Evolutionary conservation across 805 yeast species (phyloP).

Genomic region (Lipomyces yamanashiensis): DNA sequence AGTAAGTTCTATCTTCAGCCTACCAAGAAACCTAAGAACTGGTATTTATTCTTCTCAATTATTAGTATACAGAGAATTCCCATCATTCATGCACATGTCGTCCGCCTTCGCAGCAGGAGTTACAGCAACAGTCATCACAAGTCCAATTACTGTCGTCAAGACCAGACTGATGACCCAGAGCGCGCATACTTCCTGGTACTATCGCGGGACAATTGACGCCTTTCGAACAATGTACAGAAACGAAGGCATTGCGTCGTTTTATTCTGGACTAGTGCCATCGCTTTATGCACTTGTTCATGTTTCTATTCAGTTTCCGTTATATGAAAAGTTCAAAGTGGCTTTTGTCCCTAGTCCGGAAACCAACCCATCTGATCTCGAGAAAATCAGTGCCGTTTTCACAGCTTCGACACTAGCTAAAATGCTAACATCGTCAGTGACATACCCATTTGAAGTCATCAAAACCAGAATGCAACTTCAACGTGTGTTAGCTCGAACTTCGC

Average conservation of each 20-base stretch:
- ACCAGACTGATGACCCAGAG: slow-evolving; percentile 76
- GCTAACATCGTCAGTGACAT: slow-evolving; percentile 81
- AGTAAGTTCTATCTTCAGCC: neutral
- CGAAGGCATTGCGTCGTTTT: slow-evolving; percentile 82
- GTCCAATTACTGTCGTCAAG: slow-evolving; percentile 97
- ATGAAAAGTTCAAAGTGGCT: slow-evolving; percentile 71
- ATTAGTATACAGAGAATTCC: slow-evolving; percentile 42
- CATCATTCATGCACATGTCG: slow-evolving; percentile 49
- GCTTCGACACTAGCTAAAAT: slow-evolving; percentile 85
- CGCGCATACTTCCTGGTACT: slow-evolving; percentile 49
- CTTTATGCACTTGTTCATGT: slow-evolving; percentile 89
- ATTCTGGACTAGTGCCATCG: slow-evolving; percentile 89
- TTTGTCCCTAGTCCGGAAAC: slow-evolving; percentile 48
- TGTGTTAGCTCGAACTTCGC: slow-evolving; percentile 15
- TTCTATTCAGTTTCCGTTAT: slow-evolving; percentile 93
- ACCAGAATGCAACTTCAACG: slow-evolving; percentile 78
- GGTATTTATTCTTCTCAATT: neutral
- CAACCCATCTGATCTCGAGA: slow-evolving; percentile 28
- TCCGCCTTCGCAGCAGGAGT: slow-evolving; percentile 88
- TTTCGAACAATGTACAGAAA: slow-evolving; percentile 72
- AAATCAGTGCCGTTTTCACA: slow-evolving; percentile 52
- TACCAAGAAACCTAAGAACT: neutral
- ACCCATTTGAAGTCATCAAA: slow-evolving; percentile 93
- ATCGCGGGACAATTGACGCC: slow-evolving; percentile 82
- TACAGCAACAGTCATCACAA: slow-evolving; percentile 78